Conservation (phyloP, 2,329 filamentous ascomycete genomes). For the Leptographium flavum region DNA sequence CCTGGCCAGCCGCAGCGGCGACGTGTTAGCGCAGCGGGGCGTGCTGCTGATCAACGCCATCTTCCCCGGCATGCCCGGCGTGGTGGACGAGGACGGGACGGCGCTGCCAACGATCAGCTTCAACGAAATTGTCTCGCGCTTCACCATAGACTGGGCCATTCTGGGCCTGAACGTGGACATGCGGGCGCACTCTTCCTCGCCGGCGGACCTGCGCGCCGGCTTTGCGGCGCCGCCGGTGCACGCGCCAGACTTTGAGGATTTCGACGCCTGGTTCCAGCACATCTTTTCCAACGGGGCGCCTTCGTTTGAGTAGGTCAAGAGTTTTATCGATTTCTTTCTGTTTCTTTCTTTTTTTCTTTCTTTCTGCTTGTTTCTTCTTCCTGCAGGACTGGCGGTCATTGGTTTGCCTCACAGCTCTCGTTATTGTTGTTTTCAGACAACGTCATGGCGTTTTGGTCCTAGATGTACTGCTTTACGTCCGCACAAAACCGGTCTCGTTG, state of each 20-base stretch:
- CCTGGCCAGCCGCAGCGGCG: conserved; percentile 8
- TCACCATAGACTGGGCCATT: conserved; percentile 9
- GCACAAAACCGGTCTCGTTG: conserved; percentile 9
- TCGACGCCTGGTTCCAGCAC: conserved; percentile 12
- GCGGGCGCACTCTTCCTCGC: background rate
- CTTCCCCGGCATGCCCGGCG: conserved; percentile 1
- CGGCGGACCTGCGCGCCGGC: background rate
- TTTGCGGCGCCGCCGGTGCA: background rate
- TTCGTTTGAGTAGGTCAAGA: background rate
- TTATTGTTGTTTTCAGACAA: no score
- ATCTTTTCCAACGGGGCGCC: conserved; percentile 6
- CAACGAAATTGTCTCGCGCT: conserved; percentile 9
- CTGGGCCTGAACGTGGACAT: conserved; percentile 7
- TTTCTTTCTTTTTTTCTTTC: no score
- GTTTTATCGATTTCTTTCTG: no score
- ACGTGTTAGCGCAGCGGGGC: conserved; percentile 12
- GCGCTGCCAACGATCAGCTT: conserved; percentile 4
- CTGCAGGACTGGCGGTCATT: no score
- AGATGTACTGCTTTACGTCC: background rate
- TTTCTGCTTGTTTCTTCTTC: no score
- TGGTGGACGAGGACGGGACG: background rate
- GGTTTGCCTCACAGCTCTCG: no score
- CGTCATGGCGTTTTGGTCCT: background rate
- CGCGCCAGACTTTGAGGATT: conserved; percentile 7
- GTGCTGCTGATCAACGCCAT: conserved; percentile 12